Evolutionary conservation across 306 rosid genomes (phyloP), one percentile per base, ranked within the genome.

Genomic region (Dryas alaskensis): DNA sequence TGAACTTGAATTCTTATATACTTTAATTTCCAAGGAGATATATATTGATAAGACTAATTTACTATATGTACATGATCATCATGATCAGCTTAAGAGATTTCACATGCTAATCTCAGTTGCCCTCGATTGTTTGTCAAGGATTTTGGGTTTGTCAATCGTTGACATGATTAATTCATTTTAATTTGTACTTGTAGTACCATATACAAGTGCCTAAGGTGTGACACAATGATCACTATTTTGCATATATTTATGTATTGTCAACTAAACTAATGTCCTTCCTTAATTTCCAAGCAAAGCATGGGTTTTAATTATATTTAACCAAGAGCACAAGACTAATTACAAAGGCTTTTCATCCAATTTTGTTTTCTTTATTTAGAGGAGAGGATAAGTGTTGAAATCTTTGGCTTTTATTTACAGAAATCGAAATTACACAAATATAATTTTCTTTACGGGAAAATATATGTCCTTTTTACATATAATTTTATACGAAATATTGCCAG

Each of bases 81-180:
- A 53, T 10, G 27, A 46, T 46, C 46, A 46, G 67, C 59, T 65
- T 25, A 37, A 59, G 47, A 7, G 43, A 62, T 60, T 50, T 51
- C 77, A 73, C 77, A n/a, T 63, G 78, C 64, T 62, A 42, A 49
- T 52, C 63, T 48, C 69, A 10, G 7, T 60, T 48, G 8, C 5
- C 50, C 46, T 76, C 42, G 10, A 44, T 42, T 22, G 14, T 14
- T 17, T 61, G 9, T 6, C 51, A 5, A 37, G 37, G 62, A 42
- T 19, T 57, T 46, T 45, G 10, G 45, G 27, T 25, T 27, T 37
- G 60, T 51, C 25, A 46, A 48, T 16, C 58, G 10, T 67, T 44
- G 52, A 64, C 59, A 39, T 11, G 48, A 8, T 4, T 2, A 39
- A n/a, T 50, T 69, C 16, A 17, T 52, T 37, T 51, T n/a, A 6